phyloP scores from a whole-genome alignment of 352 stramenopile species.

The Pythium brassicae region DNA sequence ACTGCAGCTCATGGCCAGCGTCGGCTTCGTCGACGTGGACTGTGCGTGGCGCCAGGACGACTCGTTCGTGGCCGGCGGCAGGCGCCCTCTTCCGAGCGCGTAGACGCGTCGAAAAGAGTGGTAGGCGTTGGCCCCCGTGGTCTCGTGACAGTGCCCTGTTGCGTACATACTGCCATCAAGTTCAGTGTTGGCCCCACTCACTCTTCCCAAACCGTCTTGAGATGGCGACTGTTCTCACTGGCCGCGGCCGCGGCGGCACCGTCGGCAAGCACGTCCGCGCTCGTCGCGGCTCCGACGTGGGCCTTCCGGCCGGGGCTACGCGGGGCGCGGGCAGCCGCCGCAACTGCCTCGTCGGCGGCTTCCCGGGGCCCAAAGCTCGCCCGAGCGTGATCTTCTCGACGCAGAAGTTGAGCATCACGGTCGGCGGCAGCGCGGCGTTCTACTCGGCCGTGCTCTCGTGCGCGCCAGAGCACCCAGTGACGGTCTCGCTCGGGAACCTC shows the following conservation, averaged over 20 bases:
- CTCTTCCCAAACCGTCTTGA: no score
- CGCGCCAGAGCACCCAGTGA: constrained; percentile 36
- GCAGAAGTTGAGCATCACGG: constrained; percentile 28
- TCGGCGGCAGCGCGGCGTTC: constrained; percentile 42
- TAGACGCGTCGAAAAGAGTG: no score
- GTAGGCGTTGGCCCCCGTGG: no score
- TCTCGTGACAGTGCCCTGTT: no score
- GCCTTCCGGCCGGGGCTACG: background rate
- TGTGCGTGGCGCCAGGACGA: constrained; percentile 70
- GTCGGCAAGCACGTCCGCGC: constrained; percentile 5
- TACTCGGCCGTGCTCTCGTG: constrained; percentile 48
- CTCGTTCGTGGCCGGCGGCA: constrained; percentile 66
- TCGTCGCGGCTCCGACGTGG: background rate
- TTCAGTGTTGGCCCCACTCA: no score
- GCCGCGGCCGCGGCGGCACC: background rate
- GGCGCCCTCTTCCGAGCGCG: constrained; percentile 24
- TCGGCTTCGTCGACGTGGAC: constrained; percentile 72
- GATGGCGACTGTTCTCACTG: no score
- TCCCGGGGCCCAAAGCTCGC: constrained; percentile 9
- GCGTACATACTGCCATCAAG: no score
- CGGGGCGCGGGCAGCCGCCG: constrained; percentile 2
- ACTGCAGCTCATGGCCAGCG: constrained; percentile 42
- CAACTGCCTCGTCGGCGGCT: constrained; percentile 13
- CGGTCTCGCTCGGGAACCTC: constrained; percentile 38
- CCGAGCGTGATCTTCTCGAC: constrained; percentile 38